These are phyloP conservation scores for Coemansia sp. DNA, from an alignment of 192 early-diverging fungal species.

Conservation along the genomic window DNA sequence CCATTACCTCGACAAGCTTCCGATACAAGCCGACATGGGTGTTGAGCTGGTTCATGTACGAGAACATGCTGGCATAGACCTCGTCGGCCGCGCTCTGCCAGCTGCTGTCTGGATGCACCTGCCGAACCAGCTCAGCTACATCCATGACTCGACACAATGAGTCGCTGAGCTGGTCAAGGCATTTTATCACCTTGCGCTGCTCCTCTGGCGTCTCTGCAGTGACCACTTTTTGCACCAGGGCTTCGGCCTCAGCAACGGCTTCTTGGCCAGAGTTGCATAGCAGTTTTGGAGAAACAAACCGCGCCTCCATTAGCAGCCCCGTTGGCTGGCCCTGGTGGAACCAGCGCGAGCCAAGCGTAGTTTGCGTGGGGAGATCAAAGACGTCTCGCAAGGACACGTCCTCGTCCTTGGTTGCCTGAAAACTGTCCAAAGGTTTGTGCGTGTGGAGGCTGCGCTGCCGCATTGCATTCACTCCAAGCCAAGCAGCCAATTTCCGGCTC, in stretches of 20 bases:
- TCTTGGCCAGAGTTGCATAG: constrained; percentile 34
- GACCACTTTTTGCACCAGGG: constrained; percentile 29
- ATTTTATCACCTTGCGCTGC: constrained; percentile 74
- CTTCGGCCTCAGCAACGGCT: constrained; percentile 39
- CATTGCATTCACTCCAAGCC: background rate
- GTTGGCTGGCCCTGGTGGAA: constrained; percentile 45
- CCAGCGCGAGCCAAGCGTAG: constrained; percentile 45
- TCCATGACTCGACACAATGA: constrained; percentile 89
- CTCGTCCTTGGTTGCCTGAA: constrained; percentile 24
- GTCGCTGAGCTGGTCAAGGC: constrained; percentile 86
- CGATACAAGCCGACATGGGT: constrained; percentile 83
- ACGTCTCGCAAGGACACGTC: constrained; percentile 38
- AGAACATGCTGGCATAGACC: constrained; percentile 70
- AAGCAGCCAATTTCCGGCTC: background rate
- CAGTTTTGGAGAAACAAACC: constrained; percentile 45
- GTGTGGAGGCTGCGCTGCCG: constrained; percentile 12
- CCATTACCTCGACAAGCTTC: constrained; percentile 67
- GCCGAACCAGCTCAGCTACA: constrained; percentile 85
- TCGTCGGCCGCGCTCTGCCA: constrained; percentile 74
- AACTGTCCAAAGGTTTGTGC: constrained; percentile 1
- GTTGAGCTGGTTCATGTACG: constrained; percentile 90
- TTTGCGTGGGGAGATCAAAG: constrained; percentile 44
- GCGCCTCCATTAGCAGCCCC: constrained; percentile 48
- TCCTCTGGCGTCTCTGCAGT: constrained; percentile 40
- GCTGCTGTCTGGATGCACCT: constrained; percentile 75